Base-by-base conservation (phyloP, 139 green algal species). In the Eudorina sp. region DNA sequence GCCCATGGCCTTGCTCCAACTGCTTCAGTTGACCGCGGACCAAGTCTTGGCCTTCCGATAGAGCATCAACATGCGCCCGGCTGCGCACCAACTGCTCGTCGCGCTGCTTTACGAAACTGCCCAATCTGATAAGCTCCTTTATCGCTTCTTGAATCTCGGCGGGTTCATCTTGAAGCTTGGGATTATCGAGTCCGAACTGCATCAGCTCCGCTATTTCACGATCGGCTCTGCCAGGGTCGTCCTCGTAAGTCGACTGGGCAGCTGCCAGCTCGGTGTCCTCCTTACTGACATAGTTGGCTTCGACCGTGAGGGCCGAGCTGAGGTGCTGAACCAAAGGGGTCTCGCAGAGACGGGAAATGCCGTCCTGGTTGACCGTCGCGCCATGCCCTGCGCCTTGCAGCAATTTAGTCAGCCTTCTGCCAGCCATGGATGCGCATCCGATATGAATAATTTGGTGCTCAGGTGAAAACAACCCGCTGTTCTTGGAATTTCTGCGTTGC, bases 311-410 rank as follows among this genome's bases (percentile, higher is more conserved):
- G 0, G 40, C 34, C 0, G 2, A 21, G 0, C 45, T 64, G 0
- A 87, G 36, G 64, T 87, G 81, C 64, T 87, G 40, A 23, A 87
- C 29, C 23, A 79, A 8, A 1, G 81, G 81, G 7, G 69, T 36
- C 9, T 87, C 62, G 5, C 19, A 21, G 1, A 87, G 31, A 43
- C 34, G 45, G 19, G 19, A 45, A 21, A 77, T 21, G 0, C 43
- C 29, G 23, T 77, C 80, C 19, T 38, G 11, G 7, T 14, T 7
- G 2, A 86, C 40, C 14, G 58, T 40, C 16, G 45, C 62, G 3
- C 60, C 60, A 16, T 86, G 43, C 0, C 80, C 80, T 4, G n/a
- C n/a, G 7, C 5, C 18, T 38, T 64, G 60, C n/a, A 86, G 29
- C 19, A 86, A 51, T n/a, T n/a, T n/a, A n/a, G n/a, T n/a, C n/a